Evolutionary conservation across 768 basidiomycete species (phyloP), one percentile per base, ranked within the genome.

Genomic region (Antrodiella citrinella): DNA sequence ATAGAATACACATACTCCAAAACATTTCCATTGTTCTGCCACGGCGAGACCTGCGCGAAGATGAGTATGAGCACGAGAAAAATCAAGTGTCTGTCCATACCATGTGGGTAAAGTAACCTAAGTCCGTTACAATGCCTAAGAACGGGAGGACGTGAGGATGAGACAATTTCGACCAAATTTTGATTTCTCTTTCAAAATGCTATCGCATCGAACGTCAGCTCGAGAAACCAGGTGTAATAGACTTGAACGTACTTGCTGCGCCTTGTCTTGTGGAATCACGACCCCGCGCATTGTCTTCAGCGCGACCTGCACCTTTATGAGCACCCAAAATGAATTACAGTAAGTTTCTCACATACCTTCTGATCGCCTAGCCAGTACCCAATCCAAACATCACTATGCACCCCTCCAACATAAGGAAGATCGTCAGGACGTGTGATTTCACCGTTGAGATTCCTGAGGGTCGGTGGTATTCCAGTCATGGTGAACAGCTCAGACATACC

Each of bases 21-120:
- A 15, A 49, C 10, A 24, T 49, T 43, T 24, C 48, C 48, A 22
- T 49, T 42, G 4, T 49, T 39, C 26, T 49, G 48, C 48, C 48
- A 49, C 5, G 38, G 39, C 26, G 48, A 49, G 3, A 49, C 26
- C 48, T 49, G 26, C 10, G 30, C 4, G 7, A 20, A n/a, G 13
- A 49, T n/a, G n/a, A n/a, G n/a, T n/a, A n/a, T n/a, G n/a, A n/a
- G n/a, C n/a, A 43, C 13, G 22, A 4, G 26, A n/a, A 19, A 41
- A n/a, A n/a, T 42, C 21, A 4, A 24, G 10, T 15, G 25, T n/a
- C 4, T 23, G 7, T 13, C 39, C 48, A 11, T 41, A 49, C 48
- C 38, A 49, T 7, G 21, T 21, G 21, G n/a, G 42, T 3, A 21
- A 38, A 20, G 10, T 9, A n/a, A 9, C 39, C 48, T n/a, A n/a